Base-by-base conservation (phyloP, 139 green algal species). In the Gonium pectorale region DNA sequence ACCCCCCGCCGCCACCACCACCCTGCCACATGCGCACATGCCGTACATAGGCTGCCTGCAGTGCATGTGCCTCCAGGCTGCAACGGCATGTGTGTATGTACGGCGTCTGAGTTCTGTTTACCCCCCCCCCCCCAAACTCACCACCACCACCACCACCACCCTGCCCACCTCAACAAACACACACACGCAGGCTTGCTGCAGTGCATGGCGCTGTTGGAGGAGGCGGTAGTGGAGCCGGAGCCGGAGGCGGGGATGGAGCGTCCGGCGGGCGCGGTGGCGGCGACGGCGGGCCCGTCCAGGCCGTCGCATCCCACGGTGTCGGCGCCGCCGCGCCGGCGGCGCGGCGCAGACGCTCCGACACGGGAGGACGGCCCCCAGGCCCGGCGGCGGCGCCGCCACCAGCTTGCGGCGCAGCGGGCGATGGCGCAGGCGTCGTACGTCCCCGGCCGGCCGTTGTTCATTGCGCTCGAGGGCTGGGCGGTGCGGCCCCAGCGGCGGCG, bases 341-440 rank as follows among this genome's bases (percentile, higher is more conserved):
- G 31, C 46, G 13, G 15, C 46, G 70, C 70, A 33, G n/a, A 46
- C n/a, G 46, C 44, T n/a, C 21, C 46, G 46, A 31, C 46, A 49
- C 31, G 31, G 26, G 40, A 27, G 38, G 38, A 3, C 67, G 38
- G 21, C 38, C 22, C 22, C 67, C 19, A 35, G 22, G 64, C 35
- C 15, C 64, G 46, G 46, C 46, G 46, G 46, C 46, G 46, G 46
- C 46, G 46, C 13, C 64, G 43, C 15, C 68, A 77, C n/a, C 70
- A 51, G 35, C 70, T n/a, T 33, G 70, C 70, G 46, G 70, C 43
- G n/a, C n/a, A 49, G 46, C 46, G 70, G 31, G 46, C 46, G 22
- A 79, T 79, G 70, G 46, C 64, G 49, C 13, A 29, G 46, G 70
- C 19, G 70, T 5, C 52, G n/a, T 79, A 79, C n/a, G 3, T 21